Base-by-base conservation (phyloP, 2,329 filamentous ascomycete genomes). In the Calonectria multiphialidica region DNA sequence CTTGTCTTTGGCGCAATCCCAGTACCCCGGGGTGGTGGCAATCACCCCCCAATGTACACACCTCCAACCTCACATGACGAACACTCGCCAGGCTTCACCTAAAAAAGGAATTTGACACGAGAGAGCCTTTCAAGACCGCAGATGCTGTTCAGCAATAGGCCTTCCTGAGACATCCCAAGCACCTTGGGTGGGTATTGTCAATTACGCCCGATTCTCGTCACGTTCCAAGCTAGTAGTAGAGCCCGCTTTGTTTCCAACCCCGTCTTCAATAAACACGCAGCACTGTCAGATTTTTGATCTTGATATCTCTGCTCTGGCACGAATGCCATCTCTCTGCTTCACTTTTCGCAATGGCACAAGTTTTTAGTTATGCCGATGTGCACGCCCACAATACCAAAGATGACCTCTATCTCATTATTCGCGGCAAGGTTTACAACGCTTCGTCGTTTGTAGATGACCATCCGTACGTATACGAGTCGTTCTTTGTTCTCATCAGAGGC, bases 361-460 rank as follows among this genome's bases (percentile, higher is more conserved):
- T 47, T 23, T 70, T 70, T 25, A 70, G 21, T 33, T 33, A 33
- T 25, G 42, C 68, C 15, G 68, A 70, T 57, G 68, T 70, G 50
- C 50, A 66, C 25, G 15, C 40, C 21, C 68, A 70, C 40, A 70
- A 70, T 15, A 66, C 68, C 40, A 66, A 66, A 33, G 18, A 66
- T 70, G 49, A 70, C 50, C 68, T 70, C n/a, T 70, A 66, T 66
- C 30, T 70, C 40, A 57, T 70, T 35, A 66, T 70, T 18, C 61
- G 62, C 40, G 68, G 68, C 62, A 66, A 66, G 33, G 68, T 70
- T 18, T 70, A 70, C 50, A 35, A 70, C 15, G 49, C 30, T 50
- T 59, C 68, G 2, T 70, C 68, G 42, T 70, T 70, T 25, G 50
- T 49, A 5, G 49, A 66, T 6, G 68, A 70, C 30, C 68, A 70